These are phyloP conservation scores for Betula pendula DNA, from an alignment of 306 rosid genomes.

Conservation along the genomic window DNA sequence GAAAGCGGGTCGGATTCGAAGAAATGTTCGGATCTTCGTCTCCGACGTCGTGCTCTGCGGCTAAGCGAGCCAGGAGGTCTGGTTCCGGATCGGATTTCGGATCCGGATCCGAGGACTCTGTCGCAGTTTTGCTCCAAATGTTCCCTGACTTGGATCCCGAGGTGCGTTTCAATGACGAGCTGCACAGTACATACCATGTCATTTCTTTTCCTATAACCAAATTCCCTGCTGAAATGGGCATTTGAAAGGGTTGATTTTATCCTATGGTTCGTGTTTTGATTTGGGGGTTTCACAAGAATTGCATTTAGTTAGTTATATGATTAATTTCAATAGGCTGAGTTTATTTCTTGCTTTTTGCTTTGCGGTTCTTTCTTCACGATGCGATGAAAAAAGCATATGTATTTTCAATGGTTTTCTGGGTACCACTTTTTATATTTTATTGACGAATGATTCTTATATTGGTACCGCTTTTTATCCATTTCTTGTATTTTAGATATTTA, in stretches of 20 bases:
- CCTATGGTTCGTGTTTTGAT: neutral
- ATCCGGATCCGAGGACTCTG: constrained; percentile 23
- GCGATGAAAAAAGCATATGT: neutral
- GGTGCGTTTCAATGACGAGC: constrained; percentile 16
- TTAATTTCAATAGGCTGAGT: neutral
- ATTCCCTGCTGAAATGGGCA: neutral
- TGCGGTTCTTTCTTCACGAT: neutral
- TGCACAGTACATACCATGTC: neutral
- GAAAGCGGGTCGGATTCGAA: constrained; percentile 44
- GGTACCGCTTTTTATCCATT: neutral
- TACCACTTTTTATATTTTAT: neutral
- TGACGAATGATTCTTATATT: neutral
- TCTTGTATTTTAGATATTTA: neutral
- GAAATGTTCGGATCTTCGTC: constrained; percentile 47
- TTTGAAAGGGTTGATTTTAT: neutral
- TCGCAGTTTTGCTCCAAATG: constrained; percentile 33
- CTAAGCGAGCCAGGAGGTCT: constrained; percentile 37
- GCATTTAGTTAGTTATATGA: neutral
- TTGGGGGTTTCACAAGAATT: neutral
- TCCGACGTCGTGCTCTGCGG: constrained; percentile 34
- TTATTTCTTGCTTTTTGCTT: neutral
- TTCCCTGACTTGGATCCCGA: constrained; percentile 36
- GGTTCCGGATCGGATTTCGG: constrained; percentile 30
- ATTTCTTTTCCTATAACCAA: neutral
- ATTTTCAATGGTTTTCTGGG: neutral